Base-by-base conservation (phyloP, 2,329 filamentous ascomycete species). In the Cordyceps tenuipes region DNA sequence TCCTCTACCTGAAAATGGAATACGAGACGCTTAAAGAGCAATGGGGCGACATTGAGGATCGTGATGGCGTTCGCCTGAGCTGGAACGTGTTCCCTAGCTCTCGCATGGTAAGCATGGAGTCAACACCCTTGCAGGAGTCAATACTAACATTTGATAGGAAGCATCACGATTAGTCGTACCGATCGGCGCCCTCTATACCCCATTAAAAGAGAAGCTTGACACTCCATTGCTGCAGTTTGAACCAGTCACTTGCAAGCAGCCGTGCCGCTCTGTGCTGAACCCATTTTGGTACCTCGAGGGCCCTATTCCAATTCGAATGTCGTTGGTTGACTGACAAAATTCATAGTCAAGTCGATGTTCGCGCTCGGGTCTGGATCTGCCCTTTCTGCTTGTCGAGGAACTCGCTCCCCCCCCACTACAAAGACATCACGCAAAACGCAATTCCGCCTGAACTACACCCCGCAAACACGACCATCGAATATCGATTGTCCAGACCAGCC, bases 1-100 rank as follows among this genome's bases (percentile, higher is more conserved):
- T n/a, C 26, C 23, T 13, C 53, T 59, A 43, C 51, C 46, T 36
- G 15, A 66, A 55, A 52, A 96, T 96, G 91, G 92, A 96, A 73
- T 96, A 91, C 81, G 92, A 97, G 75, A 83, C 86, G 67, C 79
- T 96, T 67, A 97, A 97, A 78, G 92, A 97, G 76, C 89, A 93
- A 78, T 97, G 92, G 92, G 91, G 88, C 70, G 91, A 97, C 74
- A 87, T 96, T 62, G 94, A 99, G 79, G 94, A 99, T 71, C 87
- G 90, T 67, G 94, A 99, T 85, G 94, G 94, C 63, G 85, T 97
- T 70, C 87, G 94, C 64, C 82, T 99, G 66, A 97, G 93, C 77
- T 99, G 94, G 94, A 99, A 99, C 73, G 95, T 95, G 63, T 96
- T 99, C 71, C 94, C 94, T 54, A 97, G 92, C 79, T 93, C 93